Evolutionary conservation across 495 filamentous ascomycete genomes (phyloP), one percentile per base, ranked within the genome.

Genomic region (Daldinia bambusicola): DNA sequence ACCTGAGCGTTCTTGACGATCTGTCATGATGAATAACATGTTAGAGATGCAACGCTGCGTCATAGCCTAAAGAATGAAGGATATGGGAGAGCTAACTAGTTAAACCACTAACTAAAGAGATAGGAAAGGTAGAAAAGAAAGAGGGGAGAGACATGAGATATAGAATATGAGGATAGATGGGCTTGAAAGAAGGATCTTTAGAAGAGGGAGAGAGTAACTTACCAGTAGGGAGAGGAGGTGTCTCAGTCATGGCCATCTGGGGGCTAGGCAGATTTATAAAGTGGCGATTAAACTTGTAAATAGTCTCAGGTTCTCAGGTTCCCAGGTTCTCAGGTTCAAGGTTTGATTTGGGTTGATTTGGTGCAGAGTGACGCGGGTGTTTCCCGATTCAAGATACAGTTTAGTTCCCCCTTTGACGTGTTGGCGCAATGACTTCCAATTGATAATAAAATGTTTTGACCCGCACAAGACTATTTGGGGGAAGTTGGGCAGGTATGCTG

Each of bases 231-330:
- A 88, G 81, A 38, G 88, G 76, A 55, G 90, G 84, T 63, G 88
- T 82, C 77, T 90, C 91, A 71, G 87, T 84, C 76, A 90, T 90
- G 74, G 90, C 89, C 90, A 92, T 92, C 69, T 73, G 62, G 53
- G 48, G 69, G 16, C 14, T 45, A 10, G 48, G 50, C 12, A 55
- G 38, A 45, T n/a, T 60, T 41, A 20, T 13, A 53, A 32, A 32
- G 56, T 70, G 63, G 63, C 63, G 45, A 52, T 40, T 53, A 57
- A 71, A 66, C 14, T 43, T 43, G 58, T 66, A 71, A 66, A 52
- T 26, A 48, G 32, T 30, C 34, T 57, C 16, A 12, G 16, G 26
- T 26, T 26, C 26, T 26, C 3, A 26, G 26, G 26, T 26, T 57
- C 34, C n/a, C n/a, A n/a, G 20, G 26, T 26, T 26, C 26, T 26